These are phyloP conservation scores for Monosporascus sp. DNA, from an alignment of 2,329 filamentous ascomycete species.

Conservation along the genomic window DNA sequence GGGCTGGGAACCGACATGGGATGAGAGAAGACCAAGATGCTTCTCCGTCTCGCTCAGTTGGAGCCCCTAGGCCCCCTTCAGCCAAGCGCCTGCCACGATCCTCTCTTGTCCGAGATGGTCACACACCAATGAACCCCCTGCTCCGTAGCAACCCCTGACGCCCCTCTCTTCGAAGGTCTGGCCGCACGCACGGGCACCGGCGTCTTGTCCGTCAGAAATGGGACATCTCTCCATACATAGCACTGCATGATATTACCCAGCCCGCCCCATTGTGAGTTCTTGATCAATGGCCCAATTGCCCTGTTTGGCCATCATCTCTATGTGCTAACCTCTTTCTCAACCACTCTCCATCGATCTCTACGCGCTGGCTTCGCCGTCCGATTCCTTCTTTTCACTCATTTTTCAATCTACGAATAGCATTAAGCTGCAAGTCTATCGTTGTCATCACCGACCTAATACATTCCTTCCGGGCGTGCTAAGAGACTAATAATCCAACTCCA, in stretches of 20 bases:
- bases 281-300: slow-evolving; percentile 7
- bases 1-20: neutral
- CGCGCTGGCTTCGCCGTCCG: slow-evolving; percentile 24
- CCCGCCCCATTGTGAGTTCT: neutral
- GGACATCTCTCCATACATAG: neutral
- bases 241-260: neutral
- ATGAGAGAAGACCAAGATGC: neutral
- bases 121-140: neutral
- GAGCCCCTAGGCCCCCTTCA: neutral
- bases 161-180: neutral
- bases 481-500: slow-evolving; percentile 2
- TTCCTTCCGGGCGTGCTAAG: slow-evolving; percentile 14
- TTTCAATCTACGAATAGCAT: neutral
- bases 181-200: neutral
- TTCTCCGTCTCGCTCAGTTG: neutral
- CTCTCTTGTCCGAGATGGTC: neutral
- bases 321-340: slow-evolving; percentile 21
- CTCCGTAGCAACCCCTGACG: neutral
- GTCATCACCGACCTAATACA: slow-evolving; percentile 16
- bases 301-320: slow-evolving; percentile 8
- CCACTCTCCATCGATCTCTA: slow-evolving; percentile 21
- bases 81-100: neutral
- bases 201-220: neutral
- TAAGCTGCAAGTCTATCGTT: slow-evolving; percentile 11
- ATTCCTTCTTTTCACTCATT: slow-evolving; percentile 18